These are phyloP conservation scores for Verticillium longisporum DNA, from an alignment of 2,329 filamentous ascomycete genomes.

Conservation along the genomic window DNA sequence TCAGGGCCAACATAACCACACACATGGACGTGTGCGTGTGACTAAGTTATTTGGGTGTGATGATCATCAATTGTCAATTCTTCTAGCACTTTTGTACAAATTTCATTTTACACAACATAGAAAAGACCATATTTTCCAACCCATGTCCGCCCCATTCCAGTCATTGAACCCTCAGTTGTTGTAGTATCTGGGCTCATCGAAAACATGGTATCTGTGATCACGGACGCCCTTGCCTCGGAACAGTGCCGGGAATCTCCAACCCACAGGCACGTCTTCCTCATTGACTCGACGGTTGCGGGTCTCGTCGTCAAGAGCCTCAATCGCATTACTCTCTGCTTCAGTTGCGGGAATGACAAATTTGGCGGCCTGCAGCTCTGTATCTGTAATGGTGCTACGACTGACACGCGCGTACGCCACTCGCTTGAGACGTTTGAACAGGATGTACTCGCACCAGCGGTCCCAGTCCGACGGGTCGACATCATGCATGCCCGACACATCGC, in stretches of 20 bases:
- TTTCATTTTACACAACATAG: not conserved
- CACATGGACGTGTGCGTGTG: too few species aligned
- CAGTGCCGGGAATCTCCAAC: constrained; percentile 74
- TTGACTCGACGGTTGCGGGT: constrained; percentile 51
- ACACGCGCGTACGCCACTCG: constrained; percentile 86
- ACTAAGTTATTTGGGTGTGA: too few species aligned
- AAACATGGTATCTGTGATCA: constrained; percentile 90
- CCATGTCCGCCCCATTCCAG: not conserved
- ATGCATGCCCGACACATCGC: constrained; percentile 79
- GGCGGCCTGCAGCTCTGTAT: constrained; percentile 93
- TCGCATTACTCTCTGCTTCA: constrained; percentile 44
- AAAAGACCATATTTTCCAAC: not conserved
- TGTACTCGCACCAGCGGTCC: constrained; percentile 99
- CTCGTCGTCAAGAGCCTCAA: constrained; percentile 37
- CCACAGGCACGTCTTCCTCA: constrained; percentile 69
- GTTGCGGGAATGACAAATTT: constrained; percentile 82
- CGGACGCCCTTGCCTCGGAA: constrained; percentile 83
- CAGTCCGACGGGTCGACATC: constrained; percentile 90
- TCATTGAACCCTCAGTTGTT: constrained; percentile 20
- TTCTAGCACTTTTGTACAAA: not conserved
- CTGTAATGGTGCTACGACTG: constrained; percentile 84
- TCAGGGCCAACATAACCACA: too few species aligned
- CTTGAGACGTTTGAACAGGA: constrained; percentile 84
- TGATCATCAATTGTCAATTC: not conserved
- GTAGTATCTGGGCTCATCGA: constrained; percentile 80